Base-by-base conservation (phyloP, 768 basidiomycete species). In the Hortiboletus flavorubellus region DNA sequence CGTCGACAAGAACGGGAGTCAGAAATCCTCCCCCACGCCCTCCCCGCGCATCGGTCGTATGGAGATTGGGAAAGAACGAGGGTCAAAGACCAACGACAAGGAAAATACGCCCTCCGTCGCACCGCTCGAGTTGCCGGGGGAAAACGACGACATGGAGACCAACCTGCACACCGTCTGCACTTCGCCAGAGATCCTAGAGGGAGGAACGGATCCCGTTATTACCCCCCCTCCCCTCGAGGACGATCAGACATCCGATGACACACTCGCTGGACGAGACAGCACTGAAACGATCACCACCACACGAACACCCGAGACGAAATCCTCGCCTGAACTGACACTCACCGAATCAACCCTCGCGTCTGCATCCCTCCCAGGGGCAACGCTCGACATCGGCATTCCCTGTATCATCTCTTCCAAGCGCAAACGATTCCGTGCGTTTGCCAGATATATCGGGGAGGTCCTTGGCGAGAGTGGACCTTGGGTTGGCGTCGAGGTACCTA, bases 401-500 rank as follows among this genome's bases (percentile, higher is more conserved):
- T 94, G 93, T 73, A 92, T 94, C 68, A 88, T 94, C 59, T 82
- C 89, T 3, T 87, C 86, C 40, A 89, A 90, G 67, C 80, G 88
- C 37, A 86, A 87, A 58, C 81, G 91, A 9, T 92, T 94, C 79
- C 85, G 88, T 47, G 93, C 93, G 1, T 87, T 84, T 64, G 93
- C 91, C 21, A 76, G 92, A 5, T 94, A 95, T 67, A 92, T 95
- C 49, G 93, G 89, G 7, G 90, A 92, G 65, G 85, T 95, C 2
- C 78, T 82, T 46, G 93, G 92, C 37, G 89, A 93, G 68, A 61
- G 66, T 5, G 93, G 93, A 1, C 84, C 89, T 0, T 95, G 93
- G 93, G 89, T 94, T 8, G 93, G 93, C 14, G 89, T 95, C 15
- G 93, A 95, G 68, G 89, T 93, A 11, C 90, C 91, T 1, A 75